A percentile compares a stretch with the other conserved stretches of the same genome.
Evolutionary conservation across 2,329 filamentous ascomycete genomes (phyloP).

Genomic region (Epichloe sp.): DNA sequence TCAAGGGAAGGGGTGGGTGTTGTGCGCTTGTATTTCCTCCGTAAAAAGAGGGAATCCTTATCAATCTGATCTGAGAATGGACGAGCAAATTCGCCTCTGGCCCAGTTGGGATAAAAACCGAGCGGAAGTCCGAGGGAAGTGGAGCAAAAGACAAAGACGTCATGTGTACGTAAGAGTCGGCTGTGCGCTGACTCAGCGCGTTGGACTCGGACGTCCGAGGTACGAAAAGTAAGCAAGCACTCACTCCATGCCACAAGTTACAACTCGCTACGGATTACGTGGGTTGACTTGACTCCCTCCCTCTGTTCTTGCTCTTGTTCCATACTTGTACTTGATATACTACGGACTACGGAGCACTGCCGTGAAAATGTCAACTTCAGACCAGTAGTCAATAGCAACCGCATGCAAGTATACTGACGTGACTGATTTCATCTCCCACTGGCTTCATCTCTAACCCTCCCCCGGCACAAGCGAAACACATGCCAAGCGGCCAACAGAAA

Average conservation of each 20-base stretch:
- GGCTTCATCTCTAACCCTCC: not conserved
- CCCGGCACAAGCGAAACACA: too few species aligned
- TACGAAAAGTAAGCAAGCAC: too few species aligned
- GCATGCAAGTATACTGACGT: too few species aligned
- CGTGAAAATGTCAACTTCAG: too few species aligned
- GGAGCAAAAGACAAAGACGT: not conserved
- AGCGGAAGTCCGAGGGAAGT: slow-evolving; percentile 19
- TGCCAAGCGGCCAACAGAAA: too few species aligned
- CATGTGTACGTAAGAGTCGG: not conserved
- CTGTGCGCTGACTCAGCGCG: not conserved
- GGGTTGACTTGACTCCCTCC: too few species aligned
- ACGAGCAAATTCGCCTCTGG: slow-evolving; percentile 14
- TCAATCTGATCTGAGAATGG: slow-evolving; percentile 26
- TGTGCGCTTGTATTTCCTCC: slow-evolving; percentile 10
- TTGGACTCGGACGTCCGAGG: slow-evolving; percentile 3
- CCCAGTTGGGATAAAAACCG: slow-evolving; percentile 12
- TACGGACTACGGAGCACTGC: too few species aligned
- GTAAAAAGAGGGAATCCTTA: slow-evolving; percentile 18
- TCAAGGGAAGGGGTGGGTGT: slow-evolving; percentile 9
- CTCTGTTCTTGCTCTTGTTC: too few species aligned
- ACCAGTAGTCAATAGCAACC: too few species aligned
- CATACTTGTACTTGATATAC: too few species aligned
- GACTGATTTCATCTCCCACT: not conserved
- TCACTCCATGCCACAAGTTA: too few species aligned
- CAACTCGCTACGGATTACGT: too few species aligned